A percentile compares a stretch with the other conserved stretches of the same genome.
These are phyloP conservation scores for Spirogloea muscicola DNA, from an alignment of 139 green algal species.

Conservation along the genomic window DNA sequence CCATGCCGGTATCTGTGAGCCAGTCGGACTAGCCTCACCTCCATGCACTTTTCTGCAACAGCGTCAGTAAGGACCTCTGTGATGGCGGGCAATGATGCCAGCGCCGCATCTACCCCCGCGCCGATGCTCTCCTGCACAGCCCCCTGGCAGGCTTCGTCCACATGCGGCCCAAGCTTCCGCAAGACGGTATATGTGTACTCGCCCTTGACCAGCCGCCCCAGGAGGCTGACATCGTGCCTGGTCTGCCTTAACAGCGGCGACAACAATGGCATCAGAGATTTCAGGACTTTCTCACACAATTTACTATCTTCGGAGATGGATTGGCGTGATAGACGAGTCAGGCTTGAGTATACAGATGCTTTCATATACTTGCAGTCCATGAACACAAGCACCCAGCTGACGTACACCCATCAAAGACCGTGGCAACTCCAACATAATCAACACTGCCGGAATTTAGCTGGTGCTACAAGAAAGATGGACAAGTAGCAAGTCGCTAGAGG, in stretches of 20 bases:
- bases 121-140: neutral
- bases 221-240: constrained; percentile 22
- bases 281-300: too few relatives aligned
- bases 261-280: too few relatives aligned
- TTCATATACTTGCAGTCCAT: neutral
- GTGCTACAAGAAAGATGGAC: neutral
- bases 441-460: neutral
- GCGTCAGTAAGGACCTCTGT: constrained; percentile 27
- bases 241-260: constrained; percentile 2
- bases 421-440: neutral
- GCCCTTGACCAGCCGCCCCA: constrained; percentile 1
- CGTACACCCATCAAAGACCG: neutral
- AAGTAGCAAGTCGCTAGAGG: constrained; percentile 1
- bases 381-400: neutral
- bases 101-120: neutral
- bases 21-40: constrained; percentile 10
- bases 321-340: too few relatives aligned
- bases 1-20: neutral
- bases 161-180: neutral
- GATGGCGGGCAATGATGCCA: neutral
- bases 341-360: neutral
- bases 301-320: too few relatives aligned
- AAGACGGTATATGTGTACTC: neutral
- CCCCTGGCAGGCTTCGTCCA: neutral
- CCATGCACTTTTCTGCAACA: constrained; percentile 36